Evolutionary conservation across 2,329 filamentous ascomycete genomes (phyloP), one percentile per base, ranked within the genome.

Genomic region (Xylariaceae sp.): DNA sequence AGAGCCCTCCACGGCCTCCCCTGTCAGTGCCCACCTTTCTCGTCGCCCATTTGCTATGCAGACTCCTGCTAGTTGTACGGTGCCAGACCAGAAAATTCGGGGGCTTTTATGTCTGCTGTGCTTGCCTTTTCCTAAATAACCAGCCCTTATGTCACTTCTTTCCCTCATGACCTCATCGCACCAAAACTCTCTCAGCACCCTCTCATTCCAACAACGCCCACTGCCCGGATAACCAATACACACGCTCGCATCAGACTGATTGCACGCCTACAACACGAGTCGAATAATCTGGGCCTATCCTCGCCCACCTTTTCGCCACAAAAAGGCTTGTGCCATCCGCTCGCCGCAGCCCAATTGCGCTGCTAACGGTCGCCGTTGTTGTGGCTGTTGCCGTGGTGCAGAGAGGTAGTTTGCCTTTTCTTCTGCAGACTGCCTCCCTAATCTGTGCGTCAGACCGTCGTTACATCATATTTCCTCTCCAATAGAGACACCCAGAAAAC

Each of bases 81-180:
- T 55, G 57, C 57, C 62, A 49, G 59, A 51, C 59, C 18, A 57
- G 15, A 59, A 65, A 67, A 68, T 71, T 71, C 69, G 68, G 68
- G 71, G 70, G 70, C 65, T 68, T 68, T 68, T 70, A 67, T 67
- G 70, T 72, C 70, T 72, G 70, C 70, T 72, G 71, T 73, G 70
- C 68, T 66, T 71, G 67, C 65, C 66, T 70, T 65, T 70, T 68
- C 67, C 64, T 69, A 68, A 68, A 69, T 71, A 71, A 71, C 69
- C 70, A 71, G 66, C 71, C 70, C 70, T 73, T 73, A 73, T 73
- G 71, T 73, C 71, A 73, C 71, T 73, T 73, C 70, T 72, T 49
- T 72, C 67, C 66, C 70, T 73, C 71, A 73, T 73, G 71, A 73
- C 71, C 71, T 73, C 71, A 73, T 73, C 71, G 71, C 67, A 66